Base-by-base conservation (phyloP, 805 yeast genomes). In the Candida caryicola region DNA sequence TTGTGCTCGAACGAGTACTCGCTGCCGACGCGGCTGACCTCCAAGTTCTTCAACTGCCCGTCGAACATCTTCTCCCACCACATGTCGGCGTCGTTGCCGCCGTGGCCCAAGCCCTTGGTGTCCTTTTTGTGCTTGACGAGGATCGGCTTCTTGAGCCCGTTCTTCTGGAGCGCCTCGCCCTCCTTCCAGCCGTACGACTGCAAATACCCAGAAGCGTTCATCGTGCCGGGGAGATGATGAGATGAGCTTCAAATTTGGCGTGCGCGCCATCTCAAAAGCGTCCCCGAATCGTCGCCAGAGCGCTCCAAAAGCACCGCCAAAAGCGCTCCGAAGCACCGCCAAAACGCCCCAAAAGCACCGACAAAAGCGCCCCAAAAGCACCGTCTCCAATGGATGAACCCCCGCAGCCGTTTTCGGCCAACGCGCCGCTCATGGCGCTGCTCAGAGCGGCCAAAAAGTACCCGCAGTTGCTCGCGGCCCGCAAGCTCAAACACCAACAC, bases 31-130 rank as follows among this genome's bases (percentile, higher is more conserved):
- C 55, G 44, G 15, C 46, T 59, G 5, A 87, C 86, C 41, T 85
- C 88, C 35, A 93, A 59, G 6, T 79, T 76, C 54, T 87, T 86
- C 46, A 91, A 71, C 48, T 89, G 96, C 1, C 96, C 96, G 60
- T 91, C 97, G 65, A 93, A 93, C 31, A 91, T 70, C 46, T 86
- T 74, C 49, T 91, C 99, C 99, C 99, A 91, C 99, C 99, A 91
- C 32, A 87, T 83, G 47, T 86, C 95, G 12, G 81, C 76, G 48
- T 87, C 93, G 36, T 79, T 82, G 17, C 75, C 73, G 17, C 77
- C 81, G 55, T 84, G 82, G 0, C 99, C 99, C 17, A 91, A 71
- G 7, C 99, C 99, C 55, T 88, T 89, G 41, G 80, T 81, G 55
- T 91, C 96, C 50, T 80, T 82, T 62, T 93, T 89, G 55, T 91